phyloP scores from a whole-genome alignment of 352 stramenopile species.

The Salisapilia sapeloensis region DNA sequence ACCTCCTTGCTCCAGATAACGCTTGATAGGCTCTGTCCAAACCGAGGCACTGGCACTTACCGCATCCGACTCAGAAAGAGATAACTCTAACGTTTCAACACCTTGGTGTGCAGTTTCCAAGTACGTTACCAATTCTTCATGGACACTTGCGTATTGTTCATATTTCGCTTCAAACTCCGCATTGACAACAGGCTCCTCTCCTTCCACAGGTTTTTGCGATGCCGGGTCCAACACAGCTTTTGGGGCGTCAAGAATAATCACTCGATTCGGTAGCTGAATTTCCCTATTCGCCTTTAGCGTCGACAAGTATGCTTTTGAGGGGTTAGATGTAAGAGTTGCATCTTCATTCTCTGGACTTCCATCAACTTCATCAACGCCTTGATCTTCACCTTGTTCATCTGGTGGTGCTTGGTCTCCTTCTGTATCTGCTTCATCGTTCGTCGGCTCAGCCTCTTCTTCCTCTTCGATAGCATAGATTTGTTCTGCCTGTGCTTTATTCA shows the following conservation, averaged over 20 bases:
- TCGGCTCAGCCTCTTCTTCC: slow-evolving; percentile 3
- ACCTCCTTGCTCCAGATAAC: slow-evolving; percentile 63
- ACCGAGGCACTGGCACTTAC: no score
- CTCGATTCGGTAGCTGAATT: slow-evolving; percentile 40
- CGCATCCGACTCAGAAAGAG: no score
- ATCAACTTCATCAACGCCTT: slow-evolving; percentile 3
- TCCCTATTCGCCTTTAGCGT: slow-evolving; percentile 17
- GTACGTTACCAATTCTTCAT: slow-evolving; percentile 20
- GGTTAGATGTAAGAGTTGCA: background rate
- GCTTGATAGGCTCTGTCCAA: slow-evolving; percentile 27
- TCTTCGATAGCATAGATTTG: slow-evolving; percentile 18
- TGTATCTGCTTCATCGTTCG: slow-evolving; percentile 8
- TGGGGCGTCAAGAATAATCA: slow-evolving; percentile 38
- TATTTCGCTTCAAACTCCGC: no score
- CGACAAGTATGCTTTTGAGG: slow-evolving; percentile 17
- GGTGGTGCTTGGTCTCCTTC: slow-evolving; percentile 4
- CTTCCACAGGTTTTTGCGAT: slow-evolving; percentile 31
- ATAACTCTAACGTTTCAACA: slow-evolving; percentile 56
- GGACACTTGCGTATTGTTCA: slow-evolving; percentile 36
- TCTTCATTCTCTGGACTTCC: slow-evolving; percentile 3
- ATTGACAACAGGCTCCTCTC: slow-evolving; percentile 29
- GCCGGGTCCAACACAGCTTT: slow-evolving; percentile 29
- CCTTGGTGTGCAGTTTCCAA: slow-evolving; percentile 6
- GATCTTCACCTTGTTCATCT: slow-evolving; percentile 6
- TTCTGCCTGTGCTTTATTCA: slow-evolving; percentile 21